Percentiles rank a stretch among this genome's conserved stretches.
Conservation (phyloP, 208 protist genomes). For the Acanthamoeba castellanii region DNA sequence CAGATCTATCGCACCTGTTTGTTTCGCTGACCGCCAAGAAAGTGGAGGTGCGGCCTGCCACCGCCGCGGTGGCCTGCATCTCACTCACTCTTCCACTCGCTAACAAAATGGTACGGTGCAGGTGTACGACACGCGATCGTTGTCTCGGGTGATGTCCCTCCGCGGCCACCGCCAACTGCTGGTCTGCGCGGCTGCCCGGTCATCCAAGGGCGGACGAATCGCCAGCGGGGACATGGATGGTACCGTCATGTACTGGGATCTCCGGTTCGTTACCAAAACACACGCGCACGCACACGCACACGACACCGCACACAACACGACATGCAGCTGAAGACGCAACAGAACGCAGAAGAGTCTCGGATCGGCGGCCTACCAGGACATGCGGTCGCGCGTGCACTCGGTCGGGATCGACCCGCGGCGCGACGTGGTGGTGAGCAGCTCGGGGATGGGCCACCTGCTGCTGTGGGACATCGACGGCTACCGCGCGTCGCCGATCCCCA, state of each 20-base stretch:
- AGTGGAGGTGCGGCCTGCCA: neutral
- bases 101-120: neutral
- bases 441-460: conserved; percentile 21
- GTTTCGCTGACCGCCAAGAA: neutral
- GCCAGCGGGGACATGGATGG: conserved; percentile 36
- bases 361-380: neutral
- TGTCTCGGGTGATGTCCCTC: neutral
- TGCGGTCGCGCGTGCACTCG: conserved; percentile 3
- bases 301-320: neutral
- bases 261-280: neutral
- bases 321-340: neutral
- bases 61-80: neutral
- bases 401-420: conserved; percentile 19
- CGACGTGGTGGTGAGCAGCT: conserved; percentile 22
- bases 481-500: conserved; percentile 7
- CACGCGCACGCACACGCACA: too few species aligned
- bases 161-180: neutral
- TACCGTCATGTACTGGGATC: conserved; percentile 18
- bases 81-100: neutral
- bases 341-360: conserved; percentile 10
- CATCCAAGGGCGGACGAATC: neutral
- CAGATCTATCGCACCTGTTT: neutral
- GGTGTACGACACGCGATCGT: neutral
- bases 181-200: neutral
- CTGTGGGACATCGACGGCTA: conserved; percentile 17